Evolutionary conservation across 2,329 filamentous ascomycete species (phyloP).

Genomic region (Colletotrichum sp.): DNA sequence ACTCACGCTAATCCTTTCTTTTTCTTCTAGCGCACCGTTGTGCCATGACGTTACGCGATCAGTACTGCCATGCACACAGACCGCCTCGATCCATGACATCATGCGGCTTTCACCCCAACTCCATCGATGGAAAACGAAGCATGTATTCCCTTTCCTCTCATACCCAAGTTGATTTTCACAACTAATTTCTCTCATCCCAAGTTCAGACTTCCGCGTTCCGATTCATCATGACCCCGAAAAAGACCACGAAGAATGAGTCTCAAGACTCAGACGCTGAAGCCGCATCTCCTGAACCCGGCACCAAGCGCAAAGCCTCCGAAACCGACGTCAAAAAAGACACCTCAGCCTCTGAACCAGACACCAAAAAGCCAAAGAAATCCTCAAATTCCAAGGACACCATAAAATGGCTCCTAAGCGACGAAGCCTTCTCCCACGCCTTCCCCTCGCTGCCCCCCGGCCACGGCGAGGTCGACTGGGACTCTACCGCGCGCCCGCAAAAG

Average conservation of each 20-base stretch:
- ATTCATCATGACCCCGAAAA: background rate
- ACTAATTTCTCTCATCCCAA: background rate
- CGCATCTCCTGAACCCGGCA: background rate
- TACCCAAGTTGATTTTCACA: background rate
- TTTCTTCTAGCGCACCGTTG: background rate
- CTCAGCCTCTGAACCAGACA: background rate
- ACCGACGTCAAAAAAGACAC: background rate
- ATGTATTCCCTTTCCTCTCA: too few relatives aligned
- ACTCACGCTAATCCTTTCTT: background rate
- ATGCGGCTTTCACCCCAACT: background rate
- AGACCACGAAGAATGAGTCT: background rate
- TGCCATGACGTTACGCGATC: background rate
- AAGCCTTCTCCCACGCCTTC: background rate
- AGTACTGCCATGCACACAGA: background rate
- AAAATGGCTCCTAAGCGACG: background rate
- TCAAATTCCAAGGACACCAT: background rate
- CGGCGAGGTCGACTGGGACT: constrained; percentile 2
- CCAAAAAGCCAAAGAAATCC: background rate
- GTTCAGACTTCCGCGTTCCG: too few relatives aligned
- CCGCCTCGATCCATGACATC: background rate
- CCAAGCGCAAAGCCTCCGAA: background rate
- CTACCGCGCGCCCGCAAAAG: background rate
- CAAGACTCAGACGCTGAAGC: background rate
- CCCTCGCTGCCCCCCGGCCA: background rate
- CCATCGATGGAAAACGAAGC: background rate